These are phyloP conservation scores for Apiotrichum akiyoshidainum DNA, from an alignment of 1,284 basidiomycete genomes.

Conservation along the genomic window DNA sequence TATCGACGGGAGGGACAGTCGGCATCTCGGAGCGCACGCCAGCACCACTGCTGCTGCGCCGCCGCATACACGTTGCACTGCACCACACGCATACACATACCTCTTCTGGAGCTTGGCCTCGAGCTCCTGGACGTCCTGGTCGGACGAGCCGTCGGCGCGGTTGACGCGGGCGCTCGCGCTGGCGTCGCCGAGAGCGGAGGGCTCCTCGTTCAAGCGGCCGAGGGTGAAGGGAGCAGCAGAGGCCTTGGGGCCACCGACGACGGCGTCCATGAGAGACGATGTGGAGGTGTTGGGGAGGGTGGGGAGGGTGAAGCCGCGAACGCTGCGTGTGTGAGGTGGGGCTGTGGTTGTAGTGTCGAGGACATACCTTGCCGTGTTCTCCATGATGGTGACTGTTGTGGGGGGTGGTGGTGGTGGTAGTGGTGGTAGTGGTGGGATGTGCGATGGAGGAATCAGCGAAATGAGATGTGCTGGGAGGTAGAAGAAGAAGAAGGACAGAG, in stretches of 20 bases:
- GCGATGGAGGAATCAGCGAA: not conserved
- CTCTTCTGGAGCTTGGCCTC: slow-evolving; percentile 44
- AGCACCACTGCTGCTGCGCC: no score
- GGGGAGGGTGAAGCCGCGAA: slow-evolving; percentile 16
- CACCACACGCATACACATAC: slow-evolving; percentile 21
- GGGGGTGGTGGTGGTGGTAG: not conserved
- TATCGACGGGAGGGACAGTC: no score
- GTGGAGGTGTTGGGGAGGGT: slow-evolving; percentile 27
- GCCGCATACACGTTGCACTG: not conserved
- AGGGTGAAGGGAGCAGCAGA: slow-evolving; percentile 5
- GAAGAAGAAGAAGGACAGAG: no score
- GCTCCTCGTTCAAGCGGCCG: slow-evolving; percentile 8
- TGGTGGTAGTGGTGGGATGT: not conserved
- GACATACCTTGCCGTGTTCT: not conserved
- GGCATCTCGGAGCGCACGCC: no score
- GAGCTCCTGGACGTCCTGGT: slow-evolving; percentile 34
- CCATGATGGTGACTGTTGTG: not conserved
- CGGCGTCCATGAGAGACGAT: slow-evolving; percentile 40
- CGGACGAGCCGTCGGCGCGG: slow-evolving; percentile 1
- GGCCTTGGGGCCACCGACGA: slow-evolving; percentile 28
- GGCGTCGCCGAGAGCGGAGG: slow-evolving; percentile 10
- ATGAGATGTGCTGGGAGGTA: no score
- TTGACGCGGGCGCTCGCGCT: slow-evolving; percentile 26
- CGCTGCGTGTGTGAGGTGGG: not conserved
- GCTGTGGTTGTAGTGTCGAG: not conserved